phyloP scores from a whole-genome alignment of 2,329 filamentous ascomycete species.

The Cercospora sesami region DNA sequence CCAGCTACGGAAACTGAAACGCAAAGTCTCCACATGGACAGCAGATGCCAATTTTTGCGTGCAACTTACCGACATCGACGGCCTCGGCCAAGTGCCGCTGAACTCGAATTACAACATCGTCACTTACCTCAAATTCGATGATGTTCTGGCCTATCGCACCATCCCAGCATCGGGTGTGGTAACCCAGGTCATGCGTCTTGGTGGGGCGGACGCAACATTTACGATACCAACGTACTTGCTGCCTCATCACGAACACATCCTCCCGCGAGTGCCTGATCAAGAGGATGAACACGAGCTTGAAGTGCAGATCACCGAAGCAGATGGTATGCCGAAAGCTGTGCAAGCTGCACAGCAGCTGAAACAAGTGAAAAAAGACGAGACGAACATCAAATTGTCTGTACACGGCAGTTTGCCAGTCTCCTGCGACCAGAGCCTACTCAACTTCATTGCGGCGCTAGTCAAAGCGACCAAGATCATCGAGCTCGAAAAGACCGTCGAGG shows the following conservation, averaged over 20 bases:
- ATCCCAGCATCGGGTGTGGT: constrained; percentile 46
- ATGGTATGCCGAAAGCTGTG: constrained; percentile 47
- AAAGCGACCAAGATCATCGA: constrained; percentile 60
- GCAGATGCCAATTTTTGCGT: constrained; percentile 56
- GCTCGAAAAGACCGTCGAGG: constrained; percentile 50
- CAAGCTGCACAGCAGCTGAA: constrained; percentile 45
- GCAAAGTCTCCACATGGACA: constrained; percentile 52
- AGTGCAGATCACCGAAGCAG: constrained; percentile 44
- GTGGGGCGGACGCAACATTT: constrained; percentile 53
- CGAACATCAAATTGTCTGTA: constrained; percentile 50
- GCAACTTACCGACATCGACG: constrained; percentile 48
- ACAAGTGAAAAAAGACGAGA: constrained; percentile 49
- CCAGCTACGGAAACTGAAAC: constrained; percentile 50
- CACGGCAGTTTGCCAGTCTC: constrained; percentile 53
- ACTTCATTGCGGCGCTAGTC: constrained; percentile 57
- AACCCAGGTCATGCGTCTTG: constrained; percentile 53
- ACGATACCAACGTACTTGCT: constrained; percentile 53
- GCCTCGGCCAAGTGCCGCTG: constrained; percentile 51
- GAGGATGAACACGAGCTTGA: constrained; percentile 40
- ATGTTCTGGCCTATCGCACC: constrained; percentile 54
- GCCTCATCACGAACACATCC: constrained; percentile 57
- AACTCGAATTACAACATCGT: constrained; percentile 52
- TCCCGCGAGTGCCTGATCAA: constrained; percentile 46
- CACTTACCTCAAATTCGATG: constrained; percentile 47
- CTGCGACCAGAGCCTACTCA: constrained; percentile 55